phyloP scores from a whole-genome alignment of 2,329 filamentous ascomycete genomes.

The Fusarium secorum region DNA sequence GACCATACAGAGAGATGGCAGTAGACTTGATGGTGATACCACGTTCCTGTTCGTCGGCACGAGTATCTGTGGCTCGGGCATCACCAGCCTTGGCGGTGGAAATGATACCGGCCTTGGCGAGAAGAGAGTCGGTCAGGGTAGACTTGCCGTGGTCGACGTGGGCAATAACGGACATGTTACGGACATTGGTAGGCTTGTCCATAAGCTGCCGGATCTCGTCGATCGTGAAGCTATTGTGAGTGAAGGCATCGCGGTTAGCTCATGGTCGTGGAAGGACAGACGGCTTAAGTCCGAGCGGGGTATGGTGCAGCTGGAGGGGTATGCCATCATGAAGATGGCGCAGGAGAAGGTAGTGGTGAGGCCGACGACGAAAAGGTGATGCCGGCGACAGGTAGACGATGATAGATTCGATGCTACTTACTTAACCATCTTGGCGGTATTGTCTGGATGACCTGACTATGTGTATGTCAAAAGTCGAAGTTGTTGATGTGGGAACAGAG shows the following conservation, averaged over 20 bases:
- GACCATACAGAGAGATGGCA: conserved; percentile 96
- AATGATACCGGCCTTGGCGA: conserved; percentile 99
- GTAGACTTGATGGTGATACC: conserved; percentile 99
- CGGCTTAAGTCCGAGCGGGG: conserved; percentile 53
- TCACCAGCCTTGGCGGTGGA: conserved; percentile 97
- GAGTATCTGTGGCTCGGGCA: conserved; percentile 94
- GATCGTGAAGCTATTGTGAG: conserved; percentile 85
- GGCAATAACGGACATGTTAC: conserved; percentile 99
- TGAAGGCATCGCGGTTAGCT: conserved; percentile 58
- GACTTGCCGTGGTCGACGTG: conserved; percentile 99
- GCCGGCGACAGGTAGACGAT: neutral
- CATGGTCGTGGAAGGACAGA: conserved; percentile 27
- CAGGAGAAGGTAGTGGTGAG: conserved; percentile 1
- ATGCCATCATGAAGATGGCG: neutral
- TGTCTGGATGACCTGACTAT: conserved; percentile 57
- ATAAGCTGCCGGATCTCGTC: conserved; percentile 85
- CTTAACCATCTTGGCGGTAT: conserved; percentile 99
- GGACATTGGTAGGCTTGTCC: conserved; percentile 80
- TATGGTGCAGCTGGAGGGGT: conserved; percentile 31
- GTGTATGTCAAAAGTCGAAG: conserved; percentile 46
- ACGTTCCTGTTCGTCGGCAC: conserved; percentile 98
- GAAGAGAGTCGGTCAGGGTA: conserved; percentile 98
- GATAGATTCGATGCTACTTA: conserved; percentile 65
- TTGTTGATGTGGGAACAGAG: conserved; percentile 51
- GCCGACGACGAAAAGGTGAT: neutral